Base-by-base conservation (phyloP, 2,329 filamentous ascomycete genomes). In the Curvularia eragrostidis region DNA sequence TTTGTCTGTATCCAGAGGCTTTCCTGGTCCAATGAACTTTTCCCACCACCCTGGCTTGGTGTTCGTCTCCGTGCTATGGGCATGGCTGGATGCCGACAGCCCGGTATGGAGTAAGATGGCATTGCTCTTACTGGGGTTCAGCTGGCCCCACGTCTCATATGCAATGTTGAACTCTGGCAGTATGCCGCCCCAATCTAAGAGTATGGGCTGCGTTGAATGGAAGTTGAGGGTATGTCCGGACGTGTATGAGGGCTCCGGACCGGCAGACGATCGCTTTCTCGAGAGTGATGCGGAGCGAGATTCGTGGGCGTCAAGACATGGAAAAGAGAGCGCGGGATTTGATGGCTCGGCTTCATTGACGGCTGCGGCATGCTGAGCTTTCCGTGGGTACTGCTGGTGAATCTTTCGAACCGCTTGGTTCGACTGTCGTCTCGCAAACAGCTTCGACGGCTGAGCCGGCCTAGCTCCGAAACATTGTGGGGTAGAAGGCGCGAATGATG, bases 31-130 rank as follows among this genome's bases (percentile, higher is more conserved):
- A 71, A 99, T 98, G 75, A 99, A 99, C 77, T 90, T 94, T 79
- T 99, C 95, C 95, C 95, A 99, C 95, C 95, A 99, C 3, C 95
- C 95, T 0, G 93, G 90, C 75, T 93, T 90, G 0, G 91, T 85
- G 75, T 99, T 99, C 9, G 83, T 81, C 51, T 86, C 83, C n/a
- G 94, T 98, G 56, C 93, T 97, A 73, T 93, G 93, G 1, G 95
- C 95, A 79, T 99, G 95, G 56, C 93, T 98, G 6, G 93, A 97
- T n/a, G 95, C 95, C 0, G 93, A 97, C 5, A 99, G 84, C 8
- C 95, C 95, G 0, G 95, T 99, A 75, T 98, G 93, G 2, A 99
- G 80, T 8, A 99, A 84, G 61, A 99, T 95, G 3, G 89, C 93
- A 76, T 99, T 99, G 73, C 87, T 91, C 77, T 85, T 90, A 77